A percentile compares a stretch with the other conserved stretches of the same genome.
Evolutionary conservation across 2,329 filamentous ascomycete genomes (phyloP).

Genomic region (Tolypocladium inflatum): DNA sequence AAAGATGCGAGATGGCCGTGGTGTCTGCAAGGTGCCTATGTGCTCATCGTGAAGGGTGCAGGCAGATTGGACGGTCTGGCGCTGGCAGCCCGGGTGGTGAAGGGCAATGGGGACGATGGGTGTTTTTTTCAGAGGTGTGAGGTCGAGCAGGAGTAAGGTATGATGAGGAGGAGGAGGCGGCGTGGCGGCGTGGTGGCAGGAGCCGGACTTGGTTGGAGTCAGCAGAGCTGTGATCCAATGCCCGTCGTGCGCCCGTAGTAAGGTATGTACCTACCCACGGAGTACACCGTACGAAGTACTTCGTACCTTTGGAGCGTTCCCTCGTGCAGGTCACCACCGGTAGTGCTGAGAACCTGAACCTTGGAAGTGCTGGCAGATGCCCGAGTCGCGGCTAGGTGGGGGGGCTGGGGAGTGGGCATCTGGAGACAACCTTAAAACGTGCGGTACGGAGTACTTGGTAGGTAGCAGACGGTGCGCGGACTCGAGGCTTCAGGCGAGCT

Average conservation of each 20-base stretch:
- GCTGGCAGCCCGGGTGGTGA: background rate
- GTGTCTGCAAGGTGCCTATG: constrained; percentile 4
- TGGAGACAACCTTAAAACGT: background rate
- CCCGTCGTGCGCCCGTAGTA: background rate
- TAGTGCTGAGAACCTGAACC: background rate
- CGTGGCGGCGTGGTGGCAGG: background rate
- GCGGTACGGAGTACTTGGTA: no score
- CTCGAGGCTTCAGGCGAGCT: background rate
- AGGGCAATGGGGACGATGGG: background rate
- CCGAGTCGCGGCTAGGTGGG: background rate
- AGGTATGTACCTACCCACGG: background rate
- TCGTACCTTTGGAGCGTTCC: no score
- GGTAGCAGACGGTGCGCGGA: background rate
- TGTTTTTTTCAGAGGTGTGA: background rate
- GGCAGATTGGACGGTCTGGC: background rate
- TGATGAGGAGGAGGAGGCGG: background rate
- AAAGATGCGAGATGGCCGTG: constrained; percentile 7
- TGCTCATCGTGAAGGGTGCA: constrained; percentile 5
- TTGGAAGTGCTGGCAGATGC: background rate
- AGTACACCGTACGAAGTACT: no score
- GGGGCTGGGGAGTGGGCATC: background rate
- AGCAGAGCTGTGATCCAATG: background rate
- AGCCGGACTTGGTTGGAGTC: background rate
- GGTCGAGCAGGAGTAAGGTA: background rate
- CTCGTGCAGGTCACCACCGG: no score